These are phyloP conservation scores for Gastrolobium villosum DNA, from an alignment of 306 rosid species.

Conservation along the genomic window DNA sequence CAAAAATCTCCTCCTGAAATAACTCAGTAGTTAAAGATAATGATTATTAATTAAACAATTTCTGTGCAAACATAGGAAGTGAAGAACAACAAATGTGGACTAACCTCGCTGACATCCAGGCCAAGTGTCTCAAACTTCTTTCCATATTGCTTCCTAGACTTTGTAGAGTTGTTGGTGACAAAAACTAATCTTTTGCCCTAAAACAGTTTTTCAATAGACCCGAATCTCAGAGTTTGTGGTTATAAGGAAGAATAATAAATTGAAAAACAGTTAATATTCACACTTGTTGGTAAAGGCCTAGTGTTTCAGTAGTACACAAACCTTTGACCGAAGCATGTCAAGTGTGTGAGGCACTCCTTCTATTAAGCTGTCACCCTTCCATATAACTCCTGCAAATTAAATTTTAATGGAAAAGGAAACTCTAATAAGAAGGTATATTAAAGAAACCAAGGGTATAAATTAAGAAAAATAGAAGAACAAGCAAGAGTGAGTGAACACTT, in stretches of 20 bases:
- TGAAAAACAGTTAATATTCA: not conserved
- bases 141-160: conserved; percentile 98
- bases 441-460: not conserved
- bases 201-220: conserved; percentile 38
- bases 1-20: conserved; percentile 96
- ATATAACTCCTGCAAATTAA: conserved; percentile 86
- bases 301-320: conserved; percentile 51
- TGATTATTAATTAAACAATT: conserved; percentile 16
- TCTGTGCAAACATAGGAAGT: conserved; percentile 26
- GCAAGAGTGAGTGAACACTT: not conserved
- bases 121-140: conserved; percentile 99
- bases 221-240: not conserved
- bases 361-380: conserved; percentile 97
- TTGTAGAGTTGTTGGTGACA: conserved; percentile 98
- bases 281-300: conserved; percentile 37
- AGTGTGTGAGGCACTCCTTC: conserved; percentile 96
- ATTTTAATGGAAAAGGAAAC: conserved; percentile 7
- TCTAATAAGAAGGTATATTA: conserved; percentile 5
- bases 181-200: conserved; percentile 97
- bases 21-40: conserved; percentile 33
- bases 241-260: not conserved
- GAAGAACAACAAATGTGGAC: conserved; percentile 43
- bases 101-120: conserved; percentile 82
- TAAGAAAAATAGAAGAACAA: conserved; percentile 33
- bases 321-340: conserved; percentile 96